phyloP scores from a whole-genome alignment of 108 stramenopile species.

The Fistulifera pelliculosa region DNA sequence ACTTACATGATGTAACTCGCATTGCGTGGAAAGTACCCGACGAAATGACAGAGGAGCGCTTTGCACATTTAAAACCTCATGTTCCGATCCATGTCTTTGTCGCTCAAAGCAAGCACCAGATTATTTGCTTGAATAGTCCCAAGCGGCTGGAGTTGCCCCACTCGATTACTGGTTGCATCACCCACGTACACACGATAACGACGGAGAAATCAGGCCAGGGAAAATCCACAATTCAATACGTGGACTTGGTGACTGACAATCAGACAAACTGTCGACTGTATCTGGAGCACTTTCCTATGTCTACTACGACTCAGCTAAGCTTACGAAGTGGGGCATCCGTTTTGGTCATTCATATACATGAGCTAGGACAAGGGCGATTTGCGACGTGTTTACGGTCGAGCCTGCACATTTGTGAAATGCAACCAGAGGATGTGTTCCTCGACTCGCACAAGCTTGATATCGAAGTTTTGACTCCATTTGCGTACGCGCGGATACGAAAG shows the following conservation, averaged over 20 bases:
- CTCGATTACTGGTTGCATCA: neutral
- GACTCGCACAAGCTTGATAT: neutral
- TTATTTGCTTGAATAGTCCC: neutral
- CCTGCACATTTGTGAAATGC: conserved; percentile 19
- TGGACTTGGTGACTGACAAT: neutral
- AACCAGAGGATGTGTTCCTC: neutral
- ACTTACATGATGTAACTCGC: conserved; percentile 30
- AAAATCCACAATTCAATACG: neutral
- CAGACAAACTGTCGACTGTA: neutral
- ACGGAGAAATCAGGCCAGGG: neutral
- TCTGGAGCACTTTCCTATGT: conserved; percentile 47
- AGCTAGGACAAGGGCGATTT: conserved; percentile 15
- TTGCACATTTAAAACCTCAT: conserved; percentile 24
- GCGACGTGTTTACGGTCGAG: conserved; percentile 69
- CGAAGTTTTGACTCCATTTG: neutral
- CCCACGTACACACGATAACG: neutral
- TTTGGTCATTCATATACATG: conserved; percentile 62
- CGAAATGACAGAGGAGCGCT: conserved; percentile 13
- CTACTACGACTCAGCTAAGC: conserved; percentile 31
- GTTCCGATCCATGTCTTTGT: conserved; percentile 63
- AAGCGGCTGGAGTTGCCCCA: neutral
- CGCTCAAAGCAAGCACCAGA: conserved; percentile 13
- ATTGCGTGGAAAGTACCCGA: conserved; percentile 58
- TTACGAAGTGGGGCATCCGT: conserved; percentile 45
- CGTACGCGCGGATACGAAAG: neutral